Percentiles rank a stretch among this genome's conserved stretches.
These are phyloP conservation scores for Cryptococcus sp. DNA, from an alignment of 1,284 basidiomycete genomes.

Conservation along the genomic window DNA sequence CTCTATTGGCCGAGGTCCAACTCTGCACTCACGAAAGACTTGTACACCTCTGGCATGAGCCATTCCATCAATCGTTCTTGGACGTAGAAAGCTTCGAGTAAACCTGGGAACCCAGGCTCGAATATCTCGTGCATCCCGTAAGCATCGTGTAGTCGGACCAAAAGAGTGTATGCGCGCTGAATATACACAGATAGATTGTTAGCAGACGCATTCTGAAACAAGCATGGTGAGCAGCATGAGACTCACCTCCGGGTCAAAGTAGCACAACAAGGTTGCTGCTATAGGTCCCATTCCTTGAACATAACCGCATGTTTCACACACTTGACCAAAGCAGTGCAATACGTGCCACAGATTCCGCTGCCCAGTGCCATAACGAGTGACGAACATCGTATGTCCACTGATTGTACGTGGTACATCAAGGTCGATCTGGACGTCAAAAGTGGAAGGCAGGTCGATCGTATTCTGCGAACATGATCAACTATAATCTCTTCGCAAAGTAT, in stretches of 20 bases:
- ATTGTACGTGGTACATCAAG: slow-evolving; percentile 97
- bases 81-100: slow-evolving; percentile 90
- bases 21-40: slow-evolving; percentile 63
- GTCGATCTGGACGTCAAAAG: slow-evolving; percentile 96
- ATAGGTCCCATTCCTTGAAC: slow-evolving; percentile 96
- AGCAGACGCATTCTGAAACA: slow-evolving; percentile 1
- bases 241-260: slow-evolving; percentile 76
- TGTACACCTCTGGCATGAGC: slow-evolving; percentile 85
- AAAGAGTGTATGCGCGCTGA: slow-evolving; percentile 73
- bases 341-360: slow-evolving; percentile 94
- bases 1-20: neutral
- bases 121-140: slow-evolving; percentile 89
- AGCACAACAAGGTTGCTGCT: slow-evolving; percentile 90
- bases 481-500: neutral
- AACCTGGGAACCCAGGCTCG: slow-evolving; percentile 90
- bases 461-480: slow-evolving; percentile 44
- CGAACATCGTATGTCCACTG: slow-evolving; percentile 89
- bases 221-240: neutral
- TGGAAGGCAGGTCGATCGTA: slow-evolving; percentile 72
- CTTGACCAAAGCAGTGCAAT: slow-evolving; percentile 84
- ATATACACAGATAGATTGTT: neutral
- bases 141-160: slow-evolving; percentile 82
- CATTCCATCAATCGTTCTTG: slow-evolving; percentile 83
- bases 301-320: slow-evolving; percentile 87
- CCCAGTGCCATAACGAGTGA: slow-evolving; percentile 91